A percentile compares a stretch with the other conserved stretches of the same genome.
Conservation (phyloP, 176 grass and related monocot genomes). For the Hordeum marinum region DNA sequence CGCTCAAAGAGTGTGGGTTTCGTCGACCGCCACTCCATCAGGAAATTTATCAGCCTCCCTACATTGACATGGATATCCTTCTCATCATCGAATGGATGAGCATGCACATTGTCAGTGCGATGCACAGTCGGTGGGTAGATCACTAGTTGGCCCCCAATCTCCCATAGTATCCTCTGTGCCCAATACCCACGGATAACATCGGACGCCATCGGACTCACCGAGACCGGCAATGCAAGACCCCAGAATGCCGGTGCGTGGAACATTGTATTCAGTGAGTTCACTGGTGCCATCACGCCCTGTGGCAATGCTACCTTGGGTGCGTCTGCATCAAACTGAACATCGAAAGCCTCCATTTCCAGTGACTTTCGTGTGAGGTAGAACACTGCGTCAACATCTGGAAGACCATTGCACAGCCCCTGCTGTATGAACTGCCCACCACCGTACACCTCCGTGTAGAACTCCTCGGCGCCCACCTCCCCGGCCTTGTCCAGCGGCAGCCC, state of each 20-base stretch:
- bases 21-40: conserved; percentile 68
- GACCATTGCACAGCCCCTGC: conserved; percentile 78
- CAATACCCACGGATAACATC: conserved; percentile 91
- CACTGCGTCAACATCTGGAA: conserved; percentile 75
- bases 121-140: conserved; percentile 80
- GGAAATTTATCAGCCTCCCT: conserved; percentile 71
- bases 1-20: conserved; percentile 70
- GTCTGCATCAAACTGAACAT: conserved; percentile 50
- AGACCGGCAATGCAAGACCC: conserved; percentile 71
- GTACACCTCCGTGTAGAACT: conserved; percentile 80
- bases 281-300: conserved; percentile 67
- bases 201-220: conserved; percentile 76
- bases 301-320: conserved; percentile 81
- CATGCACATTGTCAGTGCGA: conserved; percentile 45
- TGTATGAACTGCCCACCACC: conserved; percentile 81
- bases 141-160: conserved; percentile 71
- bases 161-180: conserved; percentile 83
- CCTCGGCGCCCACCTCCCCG: conserved; percentile 61
- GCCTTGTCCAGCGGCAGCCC: conserved; percentile 78
- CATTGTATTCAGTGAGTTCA: conserved; percentile 76
- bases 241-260: conserved; percentile 91
- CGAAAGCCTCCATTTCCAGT: conserved; percentile 31
- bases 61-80: conserved; percentile 92
- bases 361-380: conserved; percentile 95
- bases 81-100: conserved; percentile 69